phyloP scores from a whole-genome alignment of 2,329 filamentous ascomycete genomes.

The Botryosphaeria dothidea region DNA sequence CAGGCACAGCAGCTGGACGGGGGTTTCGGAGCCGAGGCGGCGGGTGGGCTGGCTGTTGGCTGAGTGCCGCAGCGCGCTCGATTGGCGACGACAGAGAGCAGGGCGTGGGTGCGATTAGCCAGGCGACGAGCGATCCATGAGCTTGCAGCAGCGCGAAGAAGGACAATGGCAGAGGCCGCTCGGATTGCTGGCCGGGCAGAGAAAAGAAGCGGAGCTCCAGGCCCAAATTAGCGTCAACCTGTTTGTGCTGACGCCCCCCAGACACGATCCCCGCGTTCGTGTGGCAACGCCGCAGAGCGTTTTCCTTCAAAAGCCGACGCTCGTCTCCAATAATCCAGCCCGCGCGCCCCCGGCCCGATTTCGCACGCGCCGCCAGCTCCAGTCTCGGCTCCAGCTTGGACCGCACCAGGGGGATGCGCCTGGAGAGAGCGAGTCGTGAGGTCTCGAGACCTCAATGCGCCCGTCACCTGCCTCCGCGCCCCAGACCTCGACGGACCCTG shows the following conservation, averaged over 20 bases:
- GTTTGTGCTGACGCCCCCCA: slow-evolving; percentile 14
- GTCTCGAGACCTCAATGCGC: background rate
- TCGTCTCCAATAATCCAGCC: background rate
- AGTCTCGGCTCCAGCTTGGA: background rate
- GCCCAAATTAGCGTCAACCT: slow-evolving; percentile 17
- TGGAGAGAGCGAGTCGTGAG: background rate
- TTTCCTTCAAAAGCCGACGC: slow-evolving; percentile 12
- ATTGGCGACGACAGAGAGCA: background rate
- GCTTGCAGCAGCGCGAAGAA: background rate
- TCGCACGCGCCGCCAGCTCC: background rate
- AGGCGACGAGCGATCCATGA: slow-evolving; percentile 15
- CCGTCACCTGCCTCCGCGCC: slow-evolving; percentile 3
- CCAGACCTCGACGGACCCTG: background rate
- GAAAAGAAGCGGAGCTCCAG: slow-evolving; percentile 16
- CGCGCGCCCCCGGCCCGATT: slow-evolving; percentile 5
- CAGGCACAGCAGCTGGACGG: background rate
- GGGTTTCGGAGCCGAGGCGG: slow-evolving; percentile 9
- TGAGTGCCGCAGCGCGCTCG: slow-evolving; percentile 5
- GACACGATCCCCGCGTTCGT: slow-evolving; percentile 14
- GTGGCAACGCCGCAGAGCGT: slow-evolving; percentile 15
- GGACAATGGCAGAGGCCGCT: background rate
- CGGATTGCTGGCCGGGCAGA: slow-evolving; percentile 7
- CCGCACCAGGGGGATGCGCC: background rate
- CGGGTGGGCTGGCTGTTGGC: background rate
- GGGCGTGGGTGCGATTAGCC: slow-evolving; percentile 1